A percentile compares a stretch with the other conserved stretches of the same genome.
Evolutionary conservation across 2,329 filamentous ascomycete species (phyloP).

Genomic region (Monosporascus sp.): DNA sequence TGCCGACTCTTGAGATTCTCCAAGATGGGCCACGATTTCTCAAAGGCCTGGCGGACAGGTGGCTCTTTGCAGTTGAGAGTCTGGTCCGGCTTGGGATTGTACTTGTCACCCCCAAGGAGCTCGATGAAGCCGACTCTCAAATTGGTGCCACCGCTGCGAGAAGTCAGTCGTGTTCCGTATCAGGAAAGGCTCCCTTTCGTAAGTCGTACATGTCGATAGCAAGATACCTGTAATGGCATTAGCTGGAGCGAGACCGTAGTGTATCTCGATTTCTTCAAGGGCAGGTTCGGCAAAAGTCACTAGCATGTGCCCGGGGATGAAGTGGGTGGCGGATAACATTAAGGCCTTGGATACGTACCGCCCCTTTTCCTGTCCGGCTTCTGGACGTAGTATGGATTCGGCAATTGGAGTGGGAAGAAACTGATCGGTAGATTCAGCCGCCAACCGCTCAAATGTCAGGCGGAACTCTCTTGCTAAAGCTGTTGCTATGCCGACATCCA

Average conservation of each 20-base stretch:
- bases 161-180: slow-evolving; percentile 23
- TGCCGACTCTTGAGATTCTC: slow-evolving; percentile 70
- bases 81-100: not conserved
- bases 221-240: slow-evolving; percentile 41
- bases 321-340: not conserved
- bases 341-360: slow-evolving; percentile 36
- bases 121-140: slow-evolving; percentile 64
- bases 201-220: slow-evolving; percentile 60
- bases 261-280: not conserved
- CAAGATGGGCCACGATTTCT: slow-evolving; percentile 69
- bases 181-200: not conserved
- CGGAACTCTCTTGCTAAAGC: slow-evolving; percentile 43
- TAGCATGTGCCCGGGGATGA: not conserved
- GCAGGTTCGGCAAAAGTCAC: not conserved
- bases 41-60: slow-evolving; percentile 50
- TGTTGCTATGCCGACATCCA: slow-evolving; percentile 42
- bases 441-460: slow-evolving; percentile 42
- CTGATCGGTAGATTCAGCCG: slow-evolving; percentile 47
- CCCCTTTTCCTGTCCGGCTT: slow-evolving; percentile 36
- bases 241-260: slow-evolving; percentile 12
- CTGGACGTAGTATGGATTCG: slow-evolving; percentile 50
- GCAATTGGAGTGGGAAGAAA: slow-evolving; percentile 59
- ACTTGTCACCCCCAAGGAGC: slow-evolving; percentile 37
- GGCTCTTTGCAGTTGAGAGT: not conserved
- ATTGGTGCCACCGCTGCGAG: slow-evolving; percentile 57